Evolutionary conservation across 2,329 filamentous ascomycete genomes (phyloP), one percentile per base, ranked within the genome.

Genomic region (Xylariaceae sp.): DNA sequence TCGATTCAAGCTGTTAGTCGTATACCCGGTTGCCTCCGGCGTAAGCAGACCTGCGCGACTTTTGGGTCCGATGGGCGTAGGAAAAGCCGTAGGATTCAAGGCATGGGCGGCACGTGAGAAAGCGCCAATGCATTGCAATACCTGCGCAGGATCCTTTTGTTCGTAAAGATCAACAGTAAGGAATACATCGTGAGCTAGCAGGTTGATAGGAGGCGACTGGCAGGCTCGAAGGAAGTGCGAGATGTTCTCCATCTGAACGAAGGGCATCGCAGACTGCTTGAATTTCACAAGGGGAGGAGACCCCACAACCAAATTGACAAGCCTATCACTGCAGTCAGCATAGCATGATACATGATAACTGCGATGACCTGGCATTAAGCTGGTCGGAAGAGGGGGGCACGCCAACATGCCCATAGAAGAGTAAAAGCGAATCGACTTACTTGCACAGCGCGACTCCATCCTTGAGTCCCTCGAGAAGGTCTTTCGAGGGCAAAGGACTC

Each of bases 191-290:
- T 99, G 94, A 51, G 92, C 87, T 59, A 90, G 92, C 61, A 99
- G 85, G 74, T 87, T 92, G 55, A 99, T 79, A 0, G 94, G 94
- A 30, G 89, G 85, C 54, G 84, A 79, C 75, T 96, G 90, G 78
- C 92, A 96, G 61, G 91, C 92, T 70, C 85, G 86, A 56, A 99
- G 85, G 76, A 97, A 99, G 72, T 96, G 90, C 3, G 92, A 95
- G 71, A 99, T 97, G 73, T 99, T 99, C 75, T 99, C 94, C 92
- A 97, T 97, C 75, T 99, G 94, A 47, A 97, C 93, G 73, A 99
- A 99, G 0, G 94, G 94, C 93, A 97, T 97, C 47, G 86, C 77
- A 0, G 92, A 96, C 71, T 88, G 82, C 77, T 97, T 97, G 82
- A 89, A 97, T 73, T 88, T 91, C 76, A 96, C 84, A 37, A 88